Evolutionary conservation across 2,329 filamentous ascomycete genomes (phyloP).

Genomic region (Zymoseptoria ardabiliae): DNA sequence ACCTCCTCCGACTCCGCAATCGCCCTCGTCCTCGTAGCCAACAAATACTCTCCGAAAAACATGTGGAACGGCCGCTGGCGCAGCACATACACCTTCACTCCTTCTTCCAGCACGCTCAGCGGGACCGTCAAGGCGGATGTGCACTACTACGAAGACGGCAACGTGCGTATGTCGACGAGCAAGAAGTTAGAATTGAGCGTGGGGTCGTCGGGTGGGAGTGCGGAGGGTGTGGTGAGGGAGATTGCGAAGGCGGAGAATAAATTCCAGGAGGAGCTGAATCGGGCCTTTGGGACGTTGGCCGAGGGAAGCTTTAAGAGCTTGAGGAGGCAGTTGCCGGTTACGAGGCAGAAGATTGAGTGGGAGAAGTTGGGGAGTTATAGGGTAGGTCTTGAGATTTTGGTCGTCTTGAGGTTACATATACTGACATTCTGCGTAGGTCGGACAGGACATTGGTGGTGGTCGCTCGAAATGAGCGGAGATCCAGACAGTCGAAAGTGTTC

Average conservation of each 20-base stretch:
- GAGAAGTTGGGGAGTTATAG: constrained; percentile 94
- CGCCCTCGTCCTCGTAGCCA: constrained; percentile 78
- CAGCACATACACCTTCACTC: constrained; percentile 72
- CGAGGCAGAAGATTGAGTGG: constrained; percentile 98
- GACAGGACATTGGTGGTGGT: constrained; percentile 47
- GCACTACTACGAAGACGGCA: constrained; percentile 99
- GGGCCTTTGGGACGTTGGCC: constrained; percentile 77
- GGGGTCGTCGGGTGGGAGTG: constrained; percentile 48
- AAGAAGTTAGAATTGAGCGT: constrained; percentile 62
- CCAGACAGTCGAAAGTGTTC: not conserved
- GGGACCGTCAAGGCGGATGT: constrained; percentile 89
- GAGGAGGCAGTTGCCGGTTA: constrained; percentile 87
- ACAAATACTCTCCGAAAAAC: constrained; percentile 97
- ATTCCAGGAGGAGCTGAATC: constrained; percentile 94
- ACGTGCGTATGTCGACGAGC: constrained; percentile 85
- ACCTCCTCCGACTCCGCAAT: constrained; percentile 67
- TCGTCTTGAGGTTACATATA: constrained; percentile 5
- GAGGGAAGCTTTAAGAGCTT: constrained; percentile 94
- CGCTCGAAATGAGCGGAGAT: constrained; percentile 29
- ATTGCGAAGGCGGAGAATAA: constrained; percentile 77
- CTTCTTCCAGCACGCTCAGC: constrained; percentile 59
- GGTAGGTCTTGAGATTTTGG: constrained; percentile 42
- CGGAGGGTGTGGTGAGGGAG: constrained; percentile 65
- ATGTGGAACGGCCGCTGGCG: constrained; percentile 99
- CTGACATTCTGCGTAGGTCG: constrained; percentile 26